Evolutionary conservation across 2,329 filamentous ascomycete genomes (phyloP), one percentile per base, ranked within the genome.

Genomic region (Microcyclosporella mali): DNA sequence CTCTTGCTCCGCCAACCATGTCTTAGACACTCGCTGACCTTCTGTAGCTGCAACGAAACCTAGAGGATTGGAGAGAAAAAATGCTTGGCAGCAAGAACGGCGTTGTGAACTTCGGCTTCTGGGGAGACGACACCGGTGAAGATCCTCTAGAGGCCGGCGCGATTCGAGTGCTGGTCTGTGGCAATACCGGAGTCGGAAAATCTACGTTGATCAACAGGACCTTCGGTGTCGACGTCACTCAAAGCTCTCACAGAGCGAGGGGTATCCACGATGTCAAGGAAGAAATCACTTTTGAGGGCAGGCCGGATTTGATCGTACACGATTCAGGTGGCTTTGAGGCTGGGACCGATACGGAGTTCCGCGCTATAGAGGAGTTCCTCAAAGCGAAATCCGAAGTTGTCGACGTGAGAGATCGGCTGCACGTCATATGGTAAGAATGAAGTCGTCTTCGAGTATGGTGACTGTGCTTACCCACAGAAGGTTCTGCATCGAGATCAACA

Each of bases 401-500:
- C 9, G 55, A 61, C 33, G 53, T 61, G n/a, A 48, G 51, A 10
- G 57, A 62, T 31, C 50, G 56, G 11, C 37, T 61, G 9, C 59
- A 63, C 34, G 58, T 62, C 4, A 63, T 64, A 15, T 62, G 59
- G 58, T 37, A n/a, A 29, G 35, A 11, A 4, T 6, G 4, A 12
- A 21, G 21, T 28, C 10, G 29, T 7, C 3, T 15, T 29, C 34
- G 11, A 12, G 6, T 10, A 19, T 28, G 35, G 28, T 10, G 19
- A 21, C 11, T 29, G 16, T n/a, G 16, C 30, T 32, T 6, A 32
- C 30, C 8, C 4, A 32, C 15, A 12, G n/a, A 19, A 37, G 61
- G 60, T 63, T 64, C 37, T 64, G 61, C 48, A 52, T 64, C 14
- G 61, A 64, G 33, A 59, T 62, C 29, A 61, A 61, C 41, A 60